A percentile compares a stretch with the other conserved stretches of the same genome.
Evolutionary conservation across 257 asterid species (phyloP).

Genomic region (Salvia hispanica): DNA sequence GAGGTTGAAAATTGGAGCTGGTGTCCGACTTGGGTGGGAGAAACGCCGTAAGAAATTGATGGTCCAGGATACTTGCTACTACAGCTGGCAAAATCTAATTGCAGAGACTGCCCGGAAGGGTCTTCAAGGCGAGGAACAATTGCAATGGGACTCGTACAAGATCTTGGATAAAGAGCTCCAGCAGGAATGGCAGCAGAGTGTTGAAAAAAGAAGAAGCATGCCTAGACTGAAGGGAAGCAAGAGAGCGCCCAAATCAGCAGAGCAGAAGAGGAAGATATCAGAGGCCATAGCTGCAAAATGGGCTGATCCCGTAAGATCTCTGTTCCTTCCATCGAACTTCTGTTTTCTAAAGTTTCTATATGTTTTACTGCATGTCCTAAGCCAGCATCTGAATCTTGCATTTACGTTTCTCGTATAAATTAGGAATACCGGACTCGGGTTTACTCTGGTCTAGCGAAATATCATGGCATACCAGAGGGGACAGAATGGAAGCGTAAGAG

Average conservation of each 20-base stretch:
- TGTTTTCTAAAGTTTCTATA: constrained; percentile 1
- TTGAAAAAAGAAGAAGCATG: constrained; percentile 56
- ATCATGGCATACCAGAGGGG: constrained; percentile 61
- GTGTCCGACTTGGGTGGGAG: constrained; percentile 92
- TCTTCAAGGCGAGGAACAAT: constrained; percentile 66
- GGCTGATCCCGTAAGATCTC: constrained; percentile 85
- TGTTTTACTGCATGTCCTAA: constrained; percentile 17
- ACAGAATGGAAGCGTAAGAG: constrained; percentile 63
- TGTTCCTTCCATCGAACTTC: too few relatives aligned
- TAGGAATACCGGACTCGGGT: constrained; percentile 76
- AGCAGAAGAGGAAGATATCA: constrained; percentile 87
- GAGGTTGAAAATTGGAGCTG: constrained; percentile 72
- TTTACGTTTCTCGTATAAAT: constrained; percentile 11
- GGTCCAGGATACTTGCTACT: constrained; percentile 80
- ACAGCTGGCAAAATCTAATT: constrained; percentile 80
- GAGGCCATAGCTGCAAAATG: constrained; percentile 92
- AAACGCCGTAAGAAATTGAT: constrained; percentile 64
- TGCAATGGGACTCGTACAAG: constrained; percentile 81
- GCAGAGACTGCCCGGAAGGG: constrained; percentile 74
- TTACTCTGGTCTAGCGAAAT: constrained; percentile 64
- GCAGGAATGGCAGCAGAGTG: constrained; percentile 68
- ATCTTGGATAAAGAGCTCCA: constrained; percentile 55
- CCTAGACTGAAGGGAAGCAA: constrained; percentile 64
- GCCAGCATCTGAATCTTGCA: neutral
- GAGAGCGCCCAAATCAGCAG: constrained; percentile 89